Evolutionary conservation across 2,329 filamentous ascomycete species (phyloP).

Genomic region (Penicillium rolfsii): DNA sequence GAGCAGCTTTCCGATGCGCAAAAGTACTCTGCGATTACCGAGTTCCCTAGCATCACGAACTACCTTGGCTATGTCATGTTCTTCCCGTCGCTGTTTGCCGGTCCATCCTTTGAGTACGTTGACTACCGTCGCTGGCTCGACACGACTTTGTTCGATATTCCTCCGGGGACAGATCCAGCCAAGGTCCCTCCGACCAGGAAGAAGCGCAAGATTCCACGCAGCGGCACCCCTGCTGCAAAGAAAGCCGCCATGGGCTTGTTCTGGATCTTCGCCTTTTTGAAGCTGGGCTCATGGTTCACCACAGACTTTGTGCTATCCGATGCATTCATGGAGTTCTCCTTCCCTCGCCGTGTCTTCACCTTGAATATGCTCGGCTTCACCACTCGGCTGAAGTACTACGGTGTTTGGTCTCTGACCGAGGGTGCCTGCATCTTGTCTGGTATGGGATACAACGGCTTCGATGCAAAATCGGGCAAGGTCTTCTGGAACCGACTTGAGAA

Average conservation of each 20-base stretch:
- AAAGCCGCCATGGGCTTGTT: conserved; percentile 73
- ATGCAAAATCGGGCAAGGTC: conserved; percentile 79
- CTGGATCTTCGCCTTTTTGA: conserved; percentile 80
- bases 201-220: conserved; percentile 89
- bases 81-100: conserved; percentile 87
- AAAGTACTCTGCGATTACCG: conserved; percentile 74
- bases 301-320: conserved; percentile 66
- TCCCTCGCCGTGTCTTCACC: conserved; percentile 74
- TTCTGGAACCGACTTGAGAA: conserved; percentile 91
- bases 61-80: conserved; percentile 91
- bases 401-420: conserved; percentile 90
- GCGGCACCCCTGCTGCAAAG: conserved; percentile 77
- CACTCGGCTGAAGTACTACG: conserved; percentile 90
- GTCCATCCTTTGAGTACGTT: conserved; percentile 90
- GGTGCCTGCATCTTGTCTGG: conserved; percentile 92
- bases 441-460: conserved; percentile 90
- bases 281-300: conserved; percentile 70
- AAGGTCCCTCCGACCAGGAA: conserved; percentile 85
- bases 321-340: conserved; percentile 66
- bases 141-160: conserved; percentile 90
- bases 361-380: conserved; percentile 84
- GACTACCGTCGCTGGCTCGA: conserved; percentile 94
- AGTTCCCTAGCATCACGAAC: conserved; percentile 76
- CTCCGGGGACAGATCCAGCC: conserved; percentile 76
- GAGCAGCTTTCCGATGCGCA: conserved; percentile 84